Conservation (phyloP, 257 asterid genomes). For the Henckelia pumila region DNA sequence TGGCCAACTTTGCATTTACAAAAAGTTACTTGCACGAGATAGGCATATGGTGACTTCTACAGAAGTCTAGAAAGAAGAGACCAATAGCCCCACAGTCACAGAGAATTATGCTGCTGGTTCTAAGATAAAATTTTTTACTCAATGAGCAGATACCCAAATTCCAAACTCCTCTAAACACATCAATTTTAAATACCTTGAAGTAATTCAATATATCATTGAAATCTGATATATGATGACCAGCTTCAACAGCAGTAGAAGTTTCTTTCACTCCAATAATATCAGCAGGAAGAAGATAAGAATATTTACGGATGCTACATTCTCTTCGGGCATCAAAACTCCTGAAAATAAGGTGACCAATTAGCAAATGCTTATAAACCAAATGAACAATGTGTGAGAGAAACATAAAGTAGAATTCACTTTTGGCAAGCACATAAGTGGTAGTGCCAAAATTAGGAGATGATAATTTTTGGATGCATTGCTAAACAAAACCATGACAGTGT, state of each 20-base stretch:
- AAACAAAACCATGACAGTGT: background rate
- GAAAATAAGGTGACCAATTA: constrained; percentile 26
- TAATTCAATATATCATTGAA: background rate
- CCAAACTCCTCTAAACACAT: background rate
- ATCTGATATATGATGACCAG: background rate
- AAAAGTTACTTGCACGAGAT: background rate
- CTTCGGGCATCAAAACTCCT: constrained; percentile 92
- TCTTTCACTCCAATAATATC: constrained; percentile 75
- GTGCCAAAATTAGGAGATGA: background rate
- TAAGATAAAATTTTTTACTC: background rate
- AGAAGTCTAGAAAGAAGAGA: background rate
- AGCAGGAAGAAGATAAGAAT: constrained; percentile 87
- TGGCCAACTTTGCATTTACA: background rate
- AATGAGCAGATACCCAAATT: background rate
- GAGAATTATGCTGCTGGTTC: background rate
- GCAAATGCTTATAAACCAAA: background rate
- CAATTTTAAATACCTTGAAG: background rate
- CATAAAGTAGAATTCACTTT: background rate
- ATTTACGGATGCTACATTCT: constrained; percentile 80
- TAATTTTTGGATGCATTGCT: background rate
- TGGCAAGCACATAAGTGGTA: background rate
- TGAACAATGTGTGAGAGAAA: background rate
- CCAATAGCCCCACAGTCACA: too few species aligned
- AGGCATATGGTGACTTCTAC: background rate
- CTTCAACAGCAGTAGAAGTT: constrained; percentile 14